Evolutionary conservation across 129 eudicot species (phyloP).

Genomic region (Solidago caesia): DNA sequence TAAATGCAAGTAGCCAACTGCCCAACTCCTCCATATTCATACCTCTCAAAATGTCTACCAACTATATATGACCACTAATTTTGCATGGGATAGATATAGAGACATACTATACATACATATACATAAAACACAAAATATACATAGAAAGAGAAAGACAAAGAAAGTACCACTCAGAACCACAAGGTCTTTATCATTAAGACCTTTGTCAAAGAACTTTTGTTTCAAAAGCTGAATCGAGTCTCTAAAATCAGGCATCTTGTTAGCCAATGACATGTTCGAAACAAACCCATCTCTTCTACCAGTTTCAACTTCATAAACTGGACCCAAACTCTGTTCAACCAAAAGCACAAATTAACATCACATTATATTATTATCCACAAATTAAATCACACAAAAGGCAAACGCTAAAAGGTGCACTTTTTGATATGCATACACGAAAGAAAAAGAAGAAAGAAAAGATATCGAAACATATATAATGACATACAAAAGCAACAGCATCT

Average conservation of each 20-base stretch:
- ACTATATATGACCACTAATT: conserved; percentile 29
- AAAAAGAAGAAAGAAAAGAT: not conserved
- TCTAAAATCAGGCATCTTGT: conserved; percentile 60
- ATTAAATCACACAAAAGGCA: not conserved
- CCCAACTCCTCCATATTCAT: conserved; percentile 20
- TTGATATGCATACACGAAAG: not conserved
- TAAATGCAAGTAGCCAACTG: conserved; percentile 11
- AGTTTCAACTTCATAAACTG: conserved; percentile 61
- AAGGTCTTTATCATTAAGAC: conserved; percentile 65
- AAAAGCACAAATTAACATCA: conserved; percentile 10
- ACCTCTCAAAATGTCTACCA: conserved; percentile 45
- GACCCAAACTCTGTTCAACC: conserved; percentile 51
- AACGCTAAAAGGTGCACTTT: not conserved
- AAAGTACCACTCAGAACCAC: conserved; percentile 72
- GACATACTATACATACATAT: not conserved
- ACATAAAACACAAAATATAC: not conserved
- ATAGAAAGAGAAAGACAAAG: conserved; percentile 8
- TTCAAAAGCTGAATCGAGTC: conserved; percentile 54
- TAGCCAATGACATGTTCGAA: conserved; percentile 48
- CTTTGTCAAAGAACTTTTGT: conserved; percentile 54
- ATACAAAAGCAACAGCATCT: conserved; percentile 67
- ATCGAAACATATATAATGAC: not conserved
- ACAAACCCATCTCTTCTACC: conserved; percentile 78
- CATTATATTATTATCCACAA: not conserved
- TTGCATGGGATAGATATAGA: conserved; percentile 26